These are phyloP conservation scores for Bolboschoenus planiculmis DNA, from an alignment of 176 grass and related monocot species.

Conservation along the genomic window DNA sequence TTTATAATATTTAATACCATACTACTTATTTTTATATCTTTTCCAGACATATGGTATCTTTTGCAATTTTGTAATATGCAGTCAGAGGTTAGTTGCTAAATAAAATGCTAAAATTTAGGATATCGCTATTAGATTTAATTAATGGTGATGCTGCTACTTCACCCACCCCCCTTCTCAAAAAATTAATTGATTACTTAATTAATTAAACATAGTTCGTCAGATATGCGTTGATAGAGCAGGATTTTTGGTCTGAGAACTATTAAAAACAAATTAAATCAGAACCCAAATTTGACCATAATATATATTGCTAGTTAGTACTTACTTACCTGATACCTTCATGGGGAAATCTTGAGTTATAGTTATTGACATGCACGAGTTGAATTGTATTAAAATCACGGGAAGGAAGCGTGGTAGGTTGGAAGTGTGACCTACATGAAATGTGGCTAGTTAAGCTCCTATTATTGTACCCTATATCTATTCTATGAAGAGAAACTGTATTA, in stretches of 20 bases:
- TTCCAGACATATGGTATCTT: constrained; percentile 8
- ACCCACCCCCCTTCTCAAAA: background rate
- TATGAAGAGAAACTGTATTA: background rate
- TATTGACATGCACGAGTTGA: constrained; percentile 1
- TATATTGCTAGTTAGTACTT: background rate
- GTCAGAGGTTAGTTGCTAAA: background rate
- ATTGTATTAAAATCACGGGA: background rate
- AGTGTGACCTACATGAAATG: constrained; percentile 1
- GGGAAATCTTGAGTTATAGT: background rate
- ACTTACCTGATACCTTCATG: background rate
- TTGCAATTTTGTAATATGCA: background rate
- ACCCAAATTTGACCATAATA: constrained; percentile 2
- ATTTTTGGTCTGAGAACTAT: background rate
- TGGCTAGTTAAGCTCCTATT: background rate
- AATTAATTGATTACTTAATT: background rate
- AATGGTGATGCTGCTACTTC: background rate
- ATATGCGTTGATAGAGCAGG: background rate
- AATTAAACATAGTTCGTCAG: background rate
- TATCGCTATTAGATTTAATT: background rate
- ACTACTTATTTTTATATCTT: background rate
- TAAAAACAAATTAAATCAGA: background rate
- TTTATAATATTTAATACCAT: background rate
- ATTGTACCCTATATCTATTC: background rate
- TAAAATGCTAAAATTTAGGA: background rate
- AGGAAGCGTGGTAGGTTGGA: background rate